Base-by-base conservation (phyloP, 2,329 filamentous ascomycete genomes). In the Fusarium temperatum region DNA sequence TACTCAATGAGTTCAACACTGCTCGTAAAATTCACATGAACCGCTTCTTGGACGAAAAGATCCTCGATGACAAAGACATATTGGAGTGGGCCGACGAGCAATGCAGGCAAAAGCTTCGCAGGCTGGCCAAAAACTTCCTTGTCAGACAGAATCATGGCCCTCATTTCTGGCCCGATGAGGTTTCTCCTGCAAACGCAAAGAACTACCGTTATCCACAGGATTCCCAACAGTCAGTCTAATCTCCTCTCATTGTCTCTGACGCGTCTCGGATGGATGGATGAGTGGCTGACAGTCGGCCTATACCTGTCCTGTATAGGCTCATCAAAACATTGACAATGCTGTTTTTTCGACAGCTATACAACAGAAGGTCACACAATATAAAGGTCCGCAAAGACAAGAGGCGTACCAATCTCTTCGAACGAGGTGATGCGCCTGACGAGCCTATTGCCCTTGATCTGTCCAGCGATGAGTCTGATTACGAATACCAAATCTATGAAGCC, bases 81-180 rank as follows among this genome's bases (percentile, higher is more conserved):
- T 13, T 20, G 17, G 30, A 55, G 8, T 68, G 66, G 64, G 35
- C 36, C 9, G 35, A 30, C 6, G 18, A 63, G 6, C 20, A 28
- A 20, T 68, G 42, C 42, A 56, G 42, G 44, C 13, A 9, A 5
- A 35, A 13, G 13, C 20, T 74, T 13, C 41, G 30, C 18, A 44
- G 64, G 9, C 51, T 75, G 30, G 24, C 64, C 6, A 48, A 36
- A 4, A n/a, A 26, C 5, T 75, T 75, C 24, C 56, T 55, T 13
- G 24, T 67, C 12, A 24, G 35, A 10, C 15, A 22, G 1, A 36
- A 45, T 18, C n/a, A 57, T 11, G 26, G 54, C 30, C 7, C 22
- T 30, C n/a, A 7, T 6, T 67, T 56, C 14, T 76, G 74, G 73
- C 65, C 74, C 4, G 48, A 70, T 5, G 38, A 48, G 38, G 28